phyloP scores from a whole-genome alignment of 352 stramenopile species.

The Phytophthora capsici region DNA sequence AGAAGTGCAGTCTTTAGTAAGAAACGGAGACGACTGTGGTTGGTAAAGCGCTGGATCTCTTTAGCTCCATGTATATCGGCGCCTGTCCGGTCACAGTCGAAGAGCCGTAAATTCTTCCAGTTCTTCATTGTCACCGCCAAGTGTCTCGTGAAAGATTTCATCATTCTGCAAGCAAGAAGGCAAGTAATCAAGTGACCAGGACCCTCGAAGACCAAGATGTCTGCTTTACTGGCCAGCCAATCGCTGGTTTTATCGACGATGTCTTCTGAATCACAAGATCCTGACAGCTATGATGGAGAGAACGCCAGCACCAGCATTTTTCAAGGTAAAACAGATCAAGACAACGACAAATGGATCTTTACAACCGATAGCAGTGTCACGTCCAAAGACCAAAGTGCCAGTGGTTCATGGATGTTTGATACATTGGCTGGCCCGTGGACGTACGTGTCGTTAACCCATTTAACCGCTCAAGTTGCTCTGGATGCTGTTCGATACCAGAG shows the following conservation, averaged over 20 bases:
- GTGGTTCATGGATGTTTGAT: slow-evolving; percentile 15
- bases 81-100: slow-evolving; percentile 20
- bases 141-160: slow-evolving; percentile 5
- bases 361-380: background rate
- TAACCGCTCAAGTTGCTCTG: slow-evolving; percentile 37
- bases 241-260: background rate
- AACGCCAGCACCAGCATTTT: slow-evolving; percentile 9
- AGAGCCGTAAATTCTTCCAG: slow-evolving; percentile 18
- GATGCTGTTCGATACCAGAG: slow-evolving; percentile 45
- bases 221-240: background rate
- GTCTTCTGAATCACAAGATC: slow-evolving; percentile 1
- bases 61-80: slow-evolving; percentile 15
- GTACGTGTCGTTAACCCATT: slow-evolving; percentile 18
- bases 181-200: background rate
- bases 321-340: background rate
- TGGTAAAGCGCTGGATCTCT: slow-evolving; percentile 13
- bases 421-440: slow-evolving; percentile 31
- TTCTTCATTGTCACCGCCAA: background rate
- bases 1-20: background rate
- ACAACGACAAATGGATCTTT: slow-evolving; percentile 1
- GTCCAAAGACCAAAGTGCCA: background rate
- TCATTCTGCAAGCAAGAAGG: slow-evolving; percentile 1
- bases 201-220: slow-evolving; percentile 2
- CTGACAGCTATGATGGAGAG: slow-evolving; percentile 17
- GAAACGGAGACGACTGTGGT: slow-evolving; percentile 18